Base-by-base conservation (phyloP, 345 rosid genomes). In the Cardamine occulta region DNA sequence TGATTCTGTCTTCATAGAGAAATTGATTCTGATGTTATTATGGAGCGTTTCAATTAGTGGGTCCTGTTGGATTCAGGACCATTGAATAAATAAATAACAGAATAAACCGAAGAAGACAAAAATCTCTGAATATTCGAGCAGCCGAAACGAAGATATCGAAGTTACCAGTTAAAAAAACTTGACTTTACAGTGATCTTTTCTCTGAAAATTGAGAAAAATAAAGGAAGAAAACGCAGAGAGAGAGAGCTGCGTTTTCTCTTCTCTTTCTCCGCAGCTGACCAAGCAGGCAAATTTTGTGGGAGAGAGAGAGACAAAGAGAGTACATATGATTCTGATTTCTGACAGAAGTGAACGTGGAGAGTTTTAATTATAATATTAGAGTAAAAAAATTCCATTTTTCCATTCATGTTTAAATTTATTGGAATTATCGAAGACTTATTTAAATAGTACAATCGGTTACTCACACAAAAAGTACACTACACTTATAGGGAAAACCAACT, bases 11-110 rank as follows among this genome's bases (percentile, higher is more conserved):
- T 58, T 66, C 4, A 26, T 9, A 34, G n/a, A 11, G 17, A 47
- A 47, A 39, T 1, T 24, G 13, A 55, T 3, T 49, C 49, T 51
- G 23, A 62, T 11, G 52, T 49, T 44, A 40, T 40, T 24, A 54
- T 54, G 59, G 39, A 65, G 66, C 26, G 26, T 45, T 63, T 17
- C 51, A 15, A 29, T 23, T 0, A 1, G 80, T 70, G 80, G 80
- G 80, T 77, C 76, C 54, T 54, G 61, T 56, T 77, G 10, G 60
- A 64, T 47, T 70, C 55, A 63, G 62, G 37, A 77, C 80, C 80
- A 76, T 69, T 6, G 68, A 67, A 34, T 32, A 1, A 42, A 29
- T 1, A 44, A 8, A 52, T 0, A 72, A 18, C 0, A n/a, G 3
- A 32, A 32, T 4, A 57, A 8, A 57, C 12, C 37, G 21, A 9